Conservation (phyloP, 805 yeast genomes). For the Saccharomycopsis amapae region DNA sequence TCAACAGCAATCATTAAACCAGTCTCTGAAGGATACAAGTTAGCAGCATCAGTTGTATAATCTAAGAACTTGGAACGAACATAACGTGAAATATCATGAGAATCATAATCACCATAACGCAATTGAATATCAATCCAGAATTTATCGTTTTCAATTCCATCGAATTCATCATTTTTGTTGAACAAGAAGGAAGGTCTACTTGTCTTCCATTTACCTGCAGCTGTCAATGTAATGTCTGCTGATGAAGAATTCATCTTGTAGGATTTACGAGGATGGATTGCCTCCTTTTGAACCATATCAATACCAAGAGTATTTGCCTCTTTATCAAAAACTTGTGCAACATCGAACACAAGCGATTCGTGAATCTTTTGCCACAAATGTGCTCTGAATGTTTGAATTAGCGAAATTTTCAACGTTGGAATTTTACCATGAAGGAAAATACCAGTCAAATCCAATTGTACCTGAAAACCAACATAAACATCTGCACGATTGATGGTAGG, state of each 20-base stretch:
- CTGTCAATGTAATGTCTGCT: constrained; percentile 78
- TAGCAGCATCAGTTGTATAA: constrained; percentile 80
- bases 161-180: constrained; percentile 60
- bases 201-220: constrained; percentile 77
- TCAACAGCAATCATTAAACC: constrained; percentile 90
- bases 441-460: constrained; percentile 93
- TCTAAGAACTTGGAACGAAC: constrained; percentile 89
- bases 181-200: constrained; percentile 73
- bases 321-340: constrained; percentile 85
- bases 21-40: constrained; percentile 86
- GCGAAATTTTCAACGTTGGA: constrained; percentile 91
- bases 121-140: constrained; percentile 95
- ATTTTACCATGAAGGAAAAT: constrained; percentile 96
- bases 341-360: constrained; percentile 87
- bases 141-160: constrained; percentile 52
- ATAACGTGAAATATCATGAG: constrained; percentile 92
- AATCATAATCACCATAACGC: constrained; percentile 94
- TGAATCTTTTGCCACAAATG: constrained; percentile 99
- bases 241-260: constrained; percentile 95
- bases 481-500: constrained; percentile 98
- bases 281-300: constrained; percentile 80
- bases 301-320: constrained; percentile 79
- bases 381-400: constrained; percentile 94
- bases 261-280: constrained; percentile 95
- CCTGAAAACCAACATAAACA: constrained; percentile 95